These are phyloP conservation scores for Aspergillus carbonarius DNA, from an alignment of 2,329 filamentous ascomycete species.

Conservation along the genomic window DNA sequence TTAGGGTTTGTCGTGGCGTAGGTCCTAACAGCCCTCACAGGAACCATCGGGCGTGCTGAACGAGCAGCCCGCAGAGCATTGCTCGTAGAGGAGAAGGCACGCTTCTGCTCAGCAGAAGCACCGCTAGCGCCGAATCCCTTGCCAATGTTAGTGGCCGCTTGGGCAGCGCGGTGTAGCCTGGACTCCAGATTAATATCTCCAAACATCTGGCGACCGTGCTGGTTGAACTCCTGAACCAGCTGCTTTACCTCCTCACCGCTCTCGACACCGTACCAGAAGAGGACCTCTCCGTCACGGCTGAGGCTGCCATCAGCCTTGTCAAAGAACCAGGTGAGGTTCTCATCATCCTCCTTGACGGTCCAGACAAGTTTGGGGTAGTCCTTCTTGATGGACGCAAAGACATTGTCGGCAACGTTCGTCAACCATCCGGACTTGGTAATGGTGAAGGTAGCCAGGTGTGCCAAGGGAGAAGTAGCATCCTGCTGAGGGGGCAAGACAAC, in stretches of 20 bases:
- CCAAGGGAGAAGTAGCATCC: conserved; percentile 58
- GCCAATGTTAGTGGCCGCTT: conserved; percentile 62
- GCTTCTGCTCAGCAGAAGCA: conserved; percentile 58
- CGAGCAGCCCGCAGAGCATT: conserved; percentile 42
- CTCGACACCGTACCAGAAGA: conserved; percentile 95
- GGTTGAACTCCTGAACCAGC: conserved; percentile 80
- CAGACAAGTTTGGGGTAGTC: conserved; percentile 88
- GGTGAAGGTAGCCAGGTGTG: conserved; percentile 84
- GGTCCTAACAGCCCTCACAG: conserved; percentile 36
- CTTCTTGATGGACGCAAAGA: conserved; percentile 90
- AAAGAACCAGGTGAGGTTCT: conserved; percentile 98
- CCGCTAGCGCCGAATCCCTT: conserved; percentile 46
- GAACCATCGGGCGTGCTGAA: conserved; percentile 28
- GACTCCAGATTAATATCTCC: conserved; percentile 85
- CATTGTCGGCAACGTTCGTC: conserved; percentile 91
- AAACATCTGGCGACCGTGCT: conserved; percentile 81
- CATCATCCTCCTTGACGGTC: conserved; percentile 95
- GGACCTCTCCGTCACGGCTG: conserved; percentile 78
- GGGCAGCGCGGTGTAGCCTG: conserved; percentile 75
- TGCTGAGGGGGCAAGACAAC: conserved; percentile 76
- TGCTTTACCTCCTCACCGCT: conserved; percentile 76
- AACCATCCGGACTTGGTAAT: conserved; percentile 95
- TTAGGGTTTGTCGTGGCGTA: conserved; percentile 68
- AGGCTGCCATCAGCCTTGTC: conserved; percentile 94
- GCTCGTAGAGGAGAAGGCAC: conserved; percentile 64